Percentiles rank a stretch among this genome's conserved stretches.
phyloP scores from a whole-genome alignment of 176 grass and related monocot species.

The Musa acuminata region DNA sequence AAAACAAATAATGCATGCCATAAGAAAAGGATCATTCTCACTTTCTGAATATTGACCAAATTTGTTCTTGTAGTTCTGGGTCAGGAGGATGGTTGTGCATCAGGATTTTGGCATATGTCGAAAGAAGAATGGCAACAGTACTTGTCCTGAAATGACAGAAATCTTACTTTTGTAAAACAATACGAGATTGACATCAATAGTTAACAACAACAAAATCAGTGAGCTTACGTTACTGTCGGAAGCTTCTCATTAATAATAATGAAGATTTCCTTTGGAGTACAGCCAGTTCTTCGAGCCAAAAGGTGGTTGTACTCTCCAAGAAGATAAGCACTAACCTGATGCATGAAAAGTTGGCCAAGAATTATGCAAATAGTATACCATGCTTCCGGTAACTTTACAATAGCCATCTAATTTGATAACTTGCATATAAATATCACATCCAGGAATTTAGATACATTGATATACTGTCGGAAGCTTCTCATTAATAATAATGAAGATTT shows the following conservation, averaged over 20 bases:
- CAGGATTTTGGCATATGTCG: conserved; percentile 90
- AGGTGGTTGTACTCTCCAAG: conserved; percentile 97
- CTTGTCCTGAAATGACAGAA: conserved; percentile 48
- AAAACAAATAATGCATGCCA: neutral
- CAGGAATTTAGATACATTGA: neutral
- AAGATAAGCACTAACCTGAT: conserved; percentile 94
- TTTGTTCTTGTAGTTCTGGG: conserved; percentile 87
- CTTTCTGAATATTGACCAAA: conserved; percentile 83
- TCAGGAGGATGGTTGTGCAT: conserved; percentile 86
- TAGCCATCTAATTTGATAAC: neutral
- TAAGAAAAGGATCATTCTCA: conserved; percentile 22
- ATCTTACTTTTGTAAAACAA: conserved; percentile 15
- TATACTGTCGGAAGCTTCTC: conserved; percentile 70
- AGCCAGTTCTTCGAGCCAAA: conserved; percentile 77
- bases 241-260: conserved; percentile 88
- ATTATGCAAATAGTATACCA: conserved; percentile 1
- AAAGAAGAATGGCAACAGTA: conserved; percentile 94
- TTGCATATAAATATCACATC: neutral
- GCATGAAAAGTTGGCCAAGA: conserved; percentile 2
- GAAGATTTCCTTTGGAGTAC: conserved; percentile 94
- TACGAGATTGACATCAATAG: neutral
- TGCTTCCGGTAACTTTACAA: neutral
- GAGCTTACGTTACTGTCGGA: conserved; percentile 57
- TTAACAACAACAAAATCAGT: conserved; percentile 11
- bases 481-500: conserved; percentile 85